Evolutionary conservation across 2,329 filamentous ascomycete species (phyloP).

Genomic region (Colletotrichum aenigma): DNA sequence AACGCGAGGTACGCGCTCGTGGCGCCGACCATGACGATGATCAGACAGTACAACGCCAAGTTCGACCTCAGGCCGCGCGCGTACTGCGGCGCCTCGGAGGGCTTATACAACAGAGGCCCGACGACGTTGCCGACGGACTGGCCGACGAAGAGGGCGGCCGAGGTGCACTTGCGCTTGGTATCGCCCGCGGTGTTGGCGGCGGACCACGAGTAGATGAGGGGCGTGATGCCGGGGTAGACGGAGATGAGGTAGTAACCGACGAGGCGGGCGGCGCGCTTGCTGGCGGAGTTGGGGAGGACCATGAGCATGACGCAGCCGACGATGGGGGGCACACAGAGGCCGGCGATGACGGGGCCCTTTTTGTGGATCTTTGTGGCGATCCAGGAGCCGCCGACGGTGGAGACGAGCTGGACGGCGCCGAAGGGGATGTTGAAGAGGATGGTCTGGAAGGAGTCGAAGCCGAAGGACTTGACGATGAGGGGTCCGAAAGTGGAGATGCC

Average conservation of each 20-base stretch:
- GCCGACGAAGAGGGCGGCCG: slow-evolving; percentile 61
- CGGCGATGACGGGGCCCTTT: slow-evolving; percentile 58
- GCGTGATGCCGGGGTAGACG: slow-evolving; percentile 59
- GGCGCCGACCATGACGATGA: slow-evolving; percentile 50
- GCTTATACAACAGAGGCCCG: slow-evolving; percentile 67
- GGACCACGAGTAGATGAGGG: slow-evolving; percentile 61
- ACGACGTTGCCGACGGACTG: slow-evolving; percentile 68
- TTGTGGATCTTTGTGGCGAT: slow-evolving; percentile 57
- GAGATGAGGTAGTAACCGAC: slow-evolving; percentile 65
- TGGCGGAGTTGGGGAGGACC: slow-evolving; percentile 46
- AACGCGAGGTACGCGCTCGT: slow-evolving; percentile 42
- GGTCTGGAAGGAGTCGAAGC: slow-evolving; percentile 58
- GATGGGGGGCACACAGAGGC: slow-evolving; percentile 61
- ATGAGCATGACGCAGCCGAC: slow-evolving; percentile 60
- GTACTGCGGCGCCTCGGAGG: slow-evolving; percentile 63
- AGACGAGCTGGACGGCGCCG: slow-evolving; percentile 62
- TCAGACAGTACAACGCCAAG: slow-evolving; percentile 61
- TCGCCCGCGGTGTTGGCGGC: slow-evolving; percentile 67
- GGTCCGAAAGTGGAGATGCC: slow-evolving; percentile 64
- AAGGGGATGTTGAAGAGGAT: slow-evolving; percentile 68
- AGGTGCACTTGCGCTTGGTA: slow-evolving; percentile 70
- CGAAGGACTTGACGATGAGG: slow-evolving; percentile 62
- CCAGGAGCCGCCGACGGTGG: slow-evolving; percentile 62
- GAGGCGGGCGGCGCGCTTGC: slow-evolving; percentile 53
- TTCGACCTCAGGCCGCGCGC: slow-evolving; percentile 62